These are phyloP conservation scores for Mycosarcoma mackinlayi DNA, from an alignment of 1,284 basidiomycete species.

Conservation along the genomic window DNA sequence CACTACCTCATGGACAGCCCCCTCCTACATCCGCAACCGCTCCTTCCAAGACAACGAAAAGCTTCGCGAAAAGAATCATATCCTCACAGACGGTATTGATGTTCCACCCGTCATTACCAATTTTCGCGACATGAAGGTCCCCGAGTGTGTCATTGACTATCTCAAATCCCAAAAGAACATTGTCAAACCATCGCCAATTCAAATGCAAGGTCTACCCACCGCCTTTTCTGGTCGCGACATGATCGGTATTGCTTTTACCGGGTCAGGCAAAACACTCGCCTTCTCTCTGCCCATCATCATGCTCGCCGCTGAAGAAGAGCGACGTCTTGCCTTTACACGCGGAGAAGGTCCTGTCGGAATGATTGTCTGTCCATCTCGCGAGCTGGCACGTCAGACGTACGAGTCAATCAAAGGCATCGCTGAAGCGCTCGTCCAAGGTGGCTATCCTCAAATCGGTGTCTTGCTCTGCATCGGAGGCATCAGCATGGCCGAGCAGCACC, in stretches of 20 bases:
- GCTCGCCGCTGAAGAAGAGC: conserved; percentile 82
- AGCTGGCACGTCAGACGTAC: conserved; percentile 79
- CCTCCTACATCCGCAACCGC: conserved; percentile 81
- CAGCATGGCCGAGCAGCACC: conserved; percentile 93
- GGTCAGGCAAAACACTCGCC: conserved; percentile 70
- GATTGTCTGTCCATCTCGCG: conserved; percentile 77
- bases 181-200: conserved; percentile 89
- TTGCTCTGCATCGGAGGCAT: conserved; percentile 97
- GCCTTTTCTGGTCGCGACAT: conserved; percentile 73
- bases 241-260: conserved; percentile 71
- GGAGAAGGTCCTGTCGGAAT: conserved; percentile 97
- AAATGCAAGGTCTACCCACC: conserved; percentile 94
- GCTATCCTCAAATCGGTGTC: conserved; percentile 79
- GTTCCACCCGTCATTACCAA: conserved; percentile 93
- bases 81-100: conserved; percentile 88
- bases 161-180: conserved; percentile 84
- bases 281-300: conserved; percentile 73
- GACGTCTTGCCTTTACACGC: conserved; percentile 84
- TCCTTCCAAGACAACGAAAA: conserved; percentile 77
- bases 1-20: conserved; percentile 89
- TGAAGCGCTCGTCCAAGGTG: conserved; percentile 79
- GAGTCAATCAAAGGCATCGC: conserved; percentile 92
- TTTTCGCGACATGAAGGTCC: conserved; percentile 98
- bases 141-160: conserved; percentile 81
- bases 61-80: conserved; percentile 89